Evolutionary conservation across 1,284 basidiomycete genomes (phyloP).

Genomic region (Termitomyces sp.): DNA sequence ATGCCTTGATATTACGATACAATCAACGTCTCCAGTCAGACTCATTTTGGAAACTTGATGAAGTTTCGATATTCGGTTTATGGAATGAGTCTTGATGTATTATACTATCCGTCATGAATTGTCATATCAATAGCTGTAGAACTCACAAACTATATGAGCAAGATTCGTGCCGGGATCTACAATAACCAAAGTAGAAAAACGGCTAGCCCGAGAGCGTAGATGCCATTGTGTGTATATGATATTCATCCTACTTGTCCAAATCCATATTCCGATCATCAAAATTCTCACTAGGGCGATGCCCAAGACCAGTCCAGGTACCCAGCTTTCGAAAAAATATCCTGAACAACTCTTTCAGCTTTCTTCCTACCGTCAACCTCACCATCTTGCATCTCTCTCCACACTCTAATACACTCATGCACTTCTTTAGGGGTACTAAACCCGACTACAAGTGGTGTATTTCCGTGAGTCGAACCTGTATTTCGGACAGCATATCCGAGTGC

Average conservation of each 20-base stretch:
- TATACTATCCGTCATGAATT: too few species aligned
- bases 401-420: slow-evolving; percentile 67
- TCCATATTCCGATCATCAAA: neutral
- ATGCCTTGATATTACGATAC: too few species aligned
- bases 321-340: slow-evolving; percentile 42
- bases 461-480: slow-evolving; percentile 37
- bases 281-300: slow-evolving; percentile 43
- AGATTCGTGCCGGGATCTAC: too few species aligned
- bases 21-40: too few species aligned
- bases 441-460: slow-evolving; percentile 65
- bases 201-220: neutral
- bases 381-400: slow-evolving; percentile 58
- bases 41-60: too few species aligned
- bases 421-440: slow-evolving; percentile 70
- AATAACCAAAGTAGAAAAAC: too few species aligned
- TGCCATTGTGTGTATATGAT: too few species aligned
- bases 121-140: too few species aligned
- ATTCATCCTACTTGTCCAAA: neutral
- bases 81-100: too few species aligned
- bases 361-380: slow-evolving; percentile 36
- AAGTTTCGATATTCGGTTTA: too few species aligned
- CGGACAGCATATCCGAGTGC: slow-evolving; percentile 73
- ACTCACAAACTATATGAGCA: too few species aligned
- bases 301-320: slow-evolving; percentile 62
- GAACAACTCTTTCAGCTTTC: slow-evolving; percentile 45